A percentile compares a stretch with the other conserved stretches of the same genome.
These are phyloP conservation scores for Aureobasidium sp. DNA, from an alignment of 2,329 filamentous ascomycete genomes.

Conservation along the genomic window DNA sequence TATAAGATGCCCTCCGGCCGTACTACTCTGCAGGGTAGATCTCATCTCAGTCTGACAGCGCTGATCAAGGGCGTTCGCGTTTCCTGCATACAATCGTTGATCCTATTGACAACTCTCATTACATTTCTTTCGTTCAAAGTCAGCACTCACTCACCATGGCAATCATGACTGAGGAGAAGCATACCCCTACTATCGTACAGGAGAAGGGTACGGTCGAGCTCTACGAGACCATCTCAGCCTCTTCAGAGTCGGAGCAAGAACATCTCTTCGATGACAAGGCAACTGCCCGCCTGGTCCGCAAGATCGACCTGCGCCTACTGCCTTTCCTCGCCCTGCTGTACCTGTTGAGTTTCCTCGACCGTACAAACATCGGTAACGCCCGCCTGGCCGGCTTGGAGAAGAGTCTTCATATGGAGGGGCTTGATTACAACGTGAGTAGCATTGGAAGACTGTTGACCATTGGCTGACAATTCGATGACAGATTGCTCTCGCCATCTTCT, in stretches of 20 bases:
- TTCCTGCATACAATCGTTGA: background rate
- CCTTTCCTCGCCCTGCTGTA: conserved; percentile 51
- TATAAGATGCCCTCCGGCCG: conserved; percentile 4
- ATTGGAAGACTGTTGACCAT: background rate
- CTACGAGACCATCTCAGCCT: conserved; percentile 13
- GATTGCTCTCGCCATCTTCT: conserved; percentile 71
- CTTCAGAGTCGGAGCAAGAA: background rate
- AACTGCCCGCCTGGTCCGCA: conserved; percentile 36
- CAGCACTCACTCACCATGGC: background rate
- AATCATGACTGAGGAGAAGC: conserved; percentile 8
- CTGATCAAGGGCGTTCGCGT: conserved; percentile 1
- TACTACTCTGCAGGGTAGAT: background rate
- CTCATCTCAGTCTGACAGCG: conserved; percentile 7
- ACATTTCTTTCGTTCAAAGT: background rate
- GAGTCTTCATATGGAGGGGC: conserved; percentile 56
- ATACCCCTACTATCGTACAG: background rate
- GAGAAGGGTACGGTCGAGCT: conserved; percentile 15
- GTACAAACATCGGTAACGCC: conserved; percentile 46
- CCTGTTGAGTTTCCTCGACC: conserved; percentile 50
- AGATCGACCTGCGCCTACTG: conserved; percentile 47
- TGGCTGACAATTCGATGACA: background rate
- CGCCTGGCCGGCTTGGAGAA: conserved; percentile 50
- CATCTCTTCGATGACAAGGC: conserved; percentile 16
- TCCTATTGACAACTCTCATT: background rate
- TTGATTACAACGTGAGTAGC: conserved; percentile 55